A percentile compares a stretch with the other conserved stretches of the same genome.
Conservation (phyloP, 768 basidiomycete species). For the Mycena kentingensis region DNA sequence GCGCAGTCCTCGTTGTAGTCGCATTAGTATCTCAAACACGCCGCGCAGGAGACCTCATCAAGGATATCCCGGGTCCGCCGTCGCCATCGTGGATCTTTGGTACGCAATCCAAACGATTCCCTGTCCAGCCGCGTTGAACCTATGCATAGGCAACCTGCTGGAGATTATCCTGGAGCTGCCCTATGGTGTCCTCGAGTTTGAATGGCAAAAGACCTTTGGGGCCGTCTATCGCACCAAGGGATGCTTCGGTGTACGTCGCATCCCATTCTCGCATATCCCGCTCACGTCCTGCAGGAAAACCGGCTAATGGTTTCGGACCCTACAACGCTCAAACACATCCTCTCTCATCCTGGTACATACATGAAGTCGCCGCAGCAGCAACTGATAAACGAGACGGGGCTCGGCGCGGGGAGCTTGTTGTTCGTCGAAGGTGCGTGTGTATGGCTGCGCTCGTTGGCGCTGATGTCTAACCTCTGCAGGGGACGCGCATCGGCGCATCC, state of each 20-base stretch:
- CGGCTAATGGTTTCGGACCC: conserved; percentile 22
- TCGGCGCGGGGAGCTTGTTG: conserved; percentile 15
- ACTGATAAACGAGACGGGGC: conserved; percentile 15
- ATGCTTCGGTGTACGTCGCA: conserved; percentile 14
- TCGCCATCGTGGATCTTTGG: conserved; percentile 18
- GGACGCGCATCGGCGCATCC: conserved; percentile 19
- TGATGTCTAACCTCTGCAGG: conserved; percentile 1
- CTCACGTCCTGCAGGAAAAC: conserved; percentile 8
- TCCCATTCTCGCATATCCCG: not conserved
- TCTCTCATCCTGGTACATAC: conserved; percentile 13
- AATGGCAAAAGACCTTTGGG: conserved; percentile 20
- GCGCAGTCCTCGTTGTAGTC: conserved; percentile 13
- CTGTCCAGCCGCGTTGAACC: not conserved
- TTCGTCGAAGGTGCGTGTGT: conserved; percentile 16
- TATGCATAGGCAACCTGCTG: conserved; percentile 10
- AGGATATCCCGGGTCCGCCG: conserved; percentile 17
- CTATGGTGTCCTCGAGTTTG: conserved; percentile 14
- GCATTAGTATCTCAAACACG: conserved; percentile 5
- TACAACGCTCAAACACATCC: conserved; percentile 12
- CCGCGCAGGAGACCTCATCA: conserved; percentile 3
- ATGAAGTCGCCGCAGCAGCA: conserved; percentile 19
- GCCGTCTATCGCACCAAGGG: conserved; percentile 17
- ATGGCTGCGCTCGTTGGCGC: not conserved
- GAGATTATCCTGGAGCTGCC: conserved; percentile 18
- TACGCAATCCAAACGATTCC: not conserved